A percentile compares a stretch with the other conserved stretches of the same genome.
Evolutionary conservation across 2,329 filamentous ascomycete genomes (phyloP).

Genomic region (Penicillium sp.): DNA sequence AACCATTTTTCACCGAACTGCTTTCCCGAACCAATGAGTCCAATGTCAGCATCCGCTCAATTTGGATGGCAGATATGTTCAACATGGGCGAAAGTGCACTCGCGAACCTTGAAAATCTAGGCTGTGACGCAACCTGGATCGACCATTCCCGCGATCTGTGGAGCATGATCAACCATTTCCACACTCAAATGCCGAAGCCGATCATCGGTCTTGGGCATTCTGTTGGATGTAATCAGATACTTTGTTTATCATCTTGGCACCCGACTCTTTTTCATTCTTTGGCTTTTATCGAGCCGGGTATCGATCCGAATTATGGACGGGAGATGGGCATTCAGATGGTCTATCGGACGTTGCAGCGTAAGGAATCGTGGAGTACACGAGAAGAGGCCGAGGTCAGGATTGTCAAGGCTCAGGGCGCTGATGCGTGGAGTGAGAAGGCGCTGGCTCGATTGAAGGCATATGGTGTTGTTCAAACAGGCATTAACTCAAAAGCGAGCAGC

Average conservation of each 20-base stretch:
- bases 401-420: neutral
- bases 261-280: slow-evolving; percentile 1
- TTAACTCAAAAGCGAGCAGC: neutral
- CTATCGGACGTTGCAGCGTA: neutral
- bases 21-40: neutral
- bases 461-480: neutral
- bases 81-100: slow-evolving; percentile 1
- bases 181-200: slow-evolving; percentile 49
- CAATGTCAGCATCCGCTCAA: neutral
- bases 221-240: neutral
- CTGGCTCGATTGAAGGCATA: neutral
- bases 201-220: slow-evolving; percentile 75
- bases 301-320: neutral
- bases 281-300: neutral
- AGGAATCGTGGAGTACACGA: neutral
- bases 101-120: neutral
- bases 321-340: neutral
- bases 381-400: neutral
- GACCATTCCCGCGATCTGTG: slow-evolving; percentile 78
- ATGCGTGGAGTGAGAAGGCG: neutral
- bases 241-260: slow-evolving; percentile 1
- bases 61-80: slow-evolving; percentile 4
- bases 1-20: neutral
- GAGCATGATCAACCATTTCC: slow-evolving; percentile 46
- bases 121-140: slow-evolving; percentile 56